These are phyloP conservation scores for Diaporthe citri DNA, from an alignment of 2,329 filamentous ascomycete species.

Conservation along the genomic window DNA sequence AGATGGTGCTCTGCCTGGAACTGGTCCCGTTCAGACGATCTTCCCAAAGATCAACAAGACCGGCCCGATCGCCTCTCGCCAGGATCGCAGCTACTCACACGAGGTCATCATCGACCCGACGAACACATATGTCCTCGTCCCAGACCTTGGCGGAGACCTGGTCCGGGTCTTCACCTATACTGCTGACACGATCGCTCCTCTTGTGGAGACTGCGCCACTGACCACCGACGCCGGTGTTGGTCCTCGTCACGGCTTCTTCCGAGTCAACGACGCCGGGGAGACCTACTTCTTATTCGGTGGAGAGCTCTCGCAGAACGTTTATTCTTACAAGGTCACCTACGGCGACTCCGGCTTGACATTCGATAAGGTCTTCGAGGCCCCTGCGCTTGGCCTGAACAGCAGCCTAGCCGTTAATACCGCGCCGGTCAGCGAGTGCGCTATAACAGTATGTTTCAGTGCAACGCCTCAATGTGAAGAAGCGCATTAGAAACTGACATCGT, in stretches of 20 bases:
- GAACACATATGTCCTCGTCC: slow-evolving; percentile 70
- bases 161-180: slow-evolving; percentile 64
- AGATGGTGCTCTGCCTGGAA: slow-evolving; percentile 40
- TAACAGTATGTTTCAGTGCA: slow-evolving; percentile 38
- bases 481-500: neutral
- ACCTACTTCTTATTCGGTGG: slow-evolving; percentile 43
- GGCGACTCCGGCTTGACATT: slow-evolving; percentile 41
- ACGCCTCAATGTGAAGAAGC: neutral
- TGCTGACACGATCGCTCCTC: slow-evolving; percentile 38
- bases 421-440: slow-evolving; percentile 42
- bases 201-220: slow-evolving; percentile 40
- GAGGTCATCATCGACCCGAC: slow-evolving; percentile 75
- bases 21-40: slow-evolving; percentile 41
- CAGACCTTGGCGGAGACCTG: slow-evolving; percentile 75
- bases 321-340: slow-evolving; percentile 43
- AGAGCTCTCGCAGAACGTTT: slow-evolving; percentile 43
- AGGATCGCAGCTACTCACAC: slow-evolving; percentile 73
- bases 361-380: slow-evolving; percentile 41
- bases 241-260: slow-evolving; percentile 43
- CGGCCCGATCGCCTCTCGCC: slow-evolving; percentile 58
- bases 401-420: slow-evolving; percentile 39
- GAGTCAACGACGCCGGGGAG: slow-evolving; percentile 39
- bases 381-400: slow-evolving; percentile 39
- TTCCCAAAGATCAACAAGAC: slow-evolving; percentile 45
- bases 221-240: slow-evolving; percentile 40